Evolutionary conservation across 306 rosid species (phyloP).

Genomic region (Alnus rubra): DNA sequence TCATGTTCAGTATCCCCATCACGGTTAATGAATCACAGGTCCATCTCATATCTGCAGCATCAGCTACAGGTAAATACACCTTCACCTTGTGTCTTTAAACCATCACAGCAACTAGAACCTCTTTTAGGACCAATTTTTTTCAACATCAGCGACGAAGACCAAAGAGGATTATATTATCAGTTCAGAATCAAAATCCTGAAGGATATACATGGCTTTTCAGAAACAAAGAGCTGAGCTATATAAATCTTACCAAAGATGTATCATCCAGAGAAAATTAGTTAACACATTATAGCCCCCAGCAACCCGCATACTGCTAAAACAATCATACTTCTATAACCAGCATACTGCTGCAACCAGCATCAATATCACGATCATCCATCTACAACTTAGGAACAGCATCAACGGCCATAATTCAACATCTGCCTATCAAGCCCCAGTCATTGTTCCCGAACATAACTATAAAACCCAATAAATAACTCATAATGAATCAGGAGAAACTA

Average conservation of each 20-base stretch:
- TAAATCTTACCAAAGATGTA: slow-evolving; percentile 60
- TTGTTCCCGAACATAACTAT: slow-evolving; percentile 76
- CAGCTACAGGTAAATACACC: slow-evolving; percentile 47
- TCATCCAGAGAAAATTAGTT: slow-evolving; percentile 47
- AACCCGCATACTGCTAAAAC: slow-evolving; percentile 59
- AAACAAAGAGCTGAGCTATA: slow-evolving; percentile 42
- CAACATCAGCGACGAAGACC: slow-evolving; percentile 23
- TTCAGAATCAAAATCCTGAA: slow-evolving; percentile 44
- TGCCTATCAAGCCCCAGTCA: slow-evolving; percentile 61
- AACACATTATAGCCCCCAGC: slow-evolving; percentile 52
- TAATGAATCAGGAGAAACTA: slow-evolving; percentile 38
- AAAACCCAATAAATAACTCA: slow-evolving; percentile 75
- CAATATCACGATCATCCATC: slow-evolving; percentile 72
- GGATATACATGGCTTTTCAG: slow-evolving; percentile 31
- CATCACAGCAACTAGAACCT: slow-evolving; percentile 52
- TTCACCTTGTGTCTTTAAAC: slow-evolving; percentile 36
- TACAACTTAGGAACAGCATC: slow-evolving; percentile 64
- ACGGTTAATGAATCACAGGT: slow-evolving; percentile 40
- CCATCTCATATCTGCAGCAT: slow-evolving; percentile 49
- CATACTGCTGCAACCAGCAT: slow-evolving; percentile 71
- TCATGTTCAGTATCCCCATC: slow-evolving; percentile 41
- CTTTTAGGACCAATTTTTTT: slow-evolving; percentile 26
- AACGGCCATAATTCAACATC: slow-evolving; percentile 62
- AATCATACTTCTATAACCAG: slow-evolving; percentile 69
- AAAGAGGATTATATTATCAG: slow-evolving; percentile 30